Evolutionary conservation across 1,284 basidiomycete genomes (phyloP).

Genomic region (Microbotryum scabiosae): DNA sequence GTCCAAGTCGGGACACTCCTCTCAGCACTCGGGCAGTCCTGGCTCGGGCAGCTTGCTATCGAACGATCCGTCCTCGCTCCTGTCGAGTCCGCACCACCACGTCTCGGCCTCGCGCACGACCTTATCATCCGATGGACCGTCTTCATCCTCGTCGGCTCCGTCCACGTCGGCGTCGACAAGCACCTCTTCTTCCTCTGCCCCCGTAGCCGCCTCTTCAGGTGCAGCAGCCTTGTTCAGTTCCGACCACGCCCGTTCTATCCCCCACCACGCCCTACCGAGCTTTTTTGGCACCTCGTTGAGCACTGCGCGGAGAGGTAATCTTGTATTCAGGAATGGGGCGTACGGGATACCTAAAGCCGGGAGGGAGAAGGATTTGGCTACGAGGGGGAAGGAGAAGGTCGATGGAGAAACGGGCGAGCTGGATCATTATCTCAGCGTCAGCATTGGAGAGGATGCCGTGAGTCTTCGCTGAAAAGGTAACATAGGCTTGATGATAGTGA

Average conservation of each 20-base stretch:
- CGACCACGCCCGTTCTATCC: constrained; percentile 1
- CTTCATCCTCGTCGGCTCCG: constrained; percentile 4
- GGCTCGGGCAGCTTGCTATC: background rate
- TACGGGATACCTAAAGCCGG: constrained; percentile 43
- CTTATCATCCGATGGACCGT: constrained; percentile 1
- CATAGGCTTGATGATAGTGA: constrained; percentile 57
- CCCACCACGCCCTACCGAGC: constrained; percentile 14
- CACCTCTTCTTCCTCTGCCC: constrained; percentile 1
- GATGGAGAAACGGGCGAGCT: constrained; percentile 22
- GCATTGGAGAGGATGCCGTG: constrained; percentile 33
- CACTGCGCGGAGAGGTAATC: constrained; percentile 23
- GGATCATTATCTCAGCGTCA: constrained; percentile 34
- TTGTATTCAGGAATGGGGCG: constrained; percentile 39
- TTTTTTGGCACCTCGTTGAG: constrained; percentile 26
- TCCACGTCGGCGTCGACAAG: constrained; percentile 6
- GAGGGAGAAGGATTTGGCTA: background rate
- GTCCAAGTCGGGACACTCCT: background rate
- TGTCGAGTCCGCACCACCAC: constrained; percentile 3
- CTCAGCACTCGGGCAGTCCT: background rate
- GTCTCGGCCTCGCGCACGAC: constrained; percentile 2
- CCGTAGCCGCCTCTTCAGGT: background rate
- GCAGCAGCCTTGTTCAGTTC: constrained; percentile 9
- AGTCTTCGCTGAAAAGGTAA: constrained; percentile 35
- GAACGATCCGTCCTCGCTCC: background rate
- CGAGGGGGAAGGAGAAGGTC: constrained; percentile 32